Evolutionary conservation across 371 early-diverging fungal genomes (phyloP).

Genomic region (Zychaea mexicana): DNA sequence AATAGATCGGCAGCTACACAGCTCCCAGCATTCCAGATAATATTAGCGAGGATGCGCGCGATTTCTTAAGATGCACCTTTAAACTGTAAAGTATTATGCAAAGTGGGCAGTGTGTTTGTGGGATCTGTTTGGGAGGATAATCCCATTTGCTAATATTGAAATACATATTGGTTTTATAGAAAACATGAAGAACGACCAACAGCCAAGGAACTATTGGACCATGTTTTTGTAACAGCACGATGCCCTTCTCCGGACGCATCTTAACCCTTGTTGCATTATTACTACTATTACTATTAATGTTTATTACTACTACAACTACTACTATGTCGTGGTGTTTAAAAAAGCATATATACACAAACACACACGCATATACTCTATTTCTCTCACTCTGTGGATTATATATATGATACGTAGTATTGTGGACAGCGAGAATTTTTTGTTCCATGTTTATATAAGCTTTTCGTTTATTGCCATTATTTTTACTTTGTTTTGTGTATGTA

Average conservation of each 20-base stretch:
- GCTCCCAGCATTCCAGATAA: slow-evolving; percentile 80
- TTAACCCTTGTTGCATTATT: not conserved
- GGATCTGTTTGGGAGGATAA: no score
- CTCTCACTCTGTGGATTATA: no score
- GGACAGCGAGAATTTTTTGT: no score
- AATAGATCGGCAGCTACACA: slow-evolving; percentile 77
- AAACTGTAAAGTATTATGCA: no score
- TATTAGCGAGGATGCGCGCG: slow-evolving; percentile 70
- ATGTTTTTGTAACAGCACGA: slow-evolving; percentile 44
- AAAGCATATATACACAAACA: no score
- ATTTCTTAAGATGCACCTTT: slow-evolving; percentile 82
- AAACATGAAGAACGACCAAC: slow-evolving; percentile 64
- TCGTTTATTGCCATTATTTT: no score
- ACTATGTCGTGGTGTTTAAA: no score
- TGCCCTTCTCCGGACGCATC: not conserved
- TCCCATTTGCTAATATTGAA: not conserved
- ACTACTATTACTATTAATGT: not conserved
- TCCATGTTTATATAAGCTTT: slow-evolving; percentile 5
- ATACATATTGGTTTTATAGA: slow-evolving; percentile 24
- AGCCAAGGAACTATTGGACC: slow-evolving; percentile 58
- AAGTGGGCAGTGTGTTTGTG: no score
- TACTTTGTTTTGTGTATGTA: not conserved
- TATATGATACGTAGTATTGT: no score
- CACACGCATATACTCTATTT: no score
- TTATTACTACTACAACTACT: no score